Conservation (phyloP, 1,284 basidiomycete genomes). For the Mycena sp. region DNA sequence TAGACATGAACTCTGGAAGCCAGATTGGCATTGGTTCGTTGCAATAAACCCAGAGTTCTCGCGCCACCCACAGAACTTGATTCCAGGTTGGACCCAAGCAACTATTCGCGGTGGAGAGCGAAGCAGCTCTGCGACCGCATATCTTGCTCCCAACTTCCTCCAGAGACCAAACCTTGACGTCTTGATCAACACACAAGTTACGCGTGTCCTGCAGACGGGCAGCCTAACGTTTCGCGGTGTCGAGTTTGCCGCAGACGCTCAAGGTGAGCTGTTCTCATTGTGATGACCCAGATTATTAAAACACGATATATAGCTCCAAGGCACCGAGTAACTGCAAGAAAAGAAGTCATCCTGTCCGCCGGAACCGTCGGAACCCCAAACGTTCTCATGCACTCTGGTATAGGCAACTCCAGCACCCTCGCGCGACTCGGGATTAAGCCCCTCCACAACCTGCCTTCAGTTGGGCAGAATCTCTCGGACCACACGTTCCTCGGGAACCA, state of each 20-base stretch:
- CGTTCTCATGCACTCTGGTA: conserved; percentile 48
- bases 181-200: conserved; percentile 34
- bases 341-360: conserved; percentile 45
- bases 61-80: conserved; percentile 23
- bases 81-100: conserved; percentile 37
- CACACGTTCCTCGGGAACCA: conserved; percentile 35
- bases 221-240: too few species aligned
- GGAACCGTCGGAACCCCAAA: conserved; percentile 43
- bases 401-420: conserved; percentile 43
- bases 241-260: too few species aligned
- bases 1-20: conserved; percentile 40
- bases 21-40: conserved; percentile 37
- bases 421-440: background rate
- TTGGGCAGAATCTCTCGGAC: conserved; percentile 33
- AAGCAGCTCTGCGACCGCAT: conserved; percentile 19
- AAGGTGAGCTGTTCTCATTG: too few species aligned
- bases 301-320: too few species aligned
- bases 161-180: conserved; percentile 36
- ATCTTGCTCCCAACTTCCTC: conserved; percentile 29
- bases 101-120: conserved; percentile 30
- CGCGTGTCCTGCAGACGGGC: conserved; percentile 23
- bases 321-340: conserved; percentile 13
- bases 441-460: too few species aligned
- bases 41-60: too few species aligned
- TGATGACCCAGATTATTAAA: too few species aligned